Conservation (phyloP, 495 filamentous ascomycete species). For the Viridothelium virens region DNA sequence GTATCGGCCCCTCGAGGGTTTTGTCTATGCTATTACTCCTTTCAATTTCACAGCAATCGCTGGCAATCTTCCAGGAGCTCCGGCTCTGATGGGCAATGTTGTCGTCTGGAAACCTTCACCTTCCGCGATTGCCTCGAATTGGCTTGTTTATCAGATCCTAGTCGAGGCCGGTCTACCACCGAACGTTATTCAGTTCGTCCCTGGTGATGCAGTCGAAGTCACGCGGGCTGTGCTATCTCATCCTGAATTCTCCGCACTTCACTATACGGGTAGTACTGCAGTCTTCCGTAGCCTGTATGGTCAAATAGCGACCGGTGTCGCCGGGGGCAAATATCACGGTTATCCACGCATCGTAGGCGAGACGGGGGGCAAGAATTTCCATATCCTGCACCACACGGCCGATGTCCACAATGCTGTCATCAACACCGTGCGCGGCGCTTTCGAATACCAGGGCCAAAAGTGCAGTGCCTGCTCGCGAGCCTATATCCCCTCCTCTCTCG, state of each 20-base stretch:
- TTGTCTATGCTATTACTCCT: slow-evolving; percentile 40
- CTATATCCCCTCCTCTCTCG: slow-evolving; percentile 35
- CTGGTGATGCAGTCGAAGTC: slow-evolving; percentile 38
- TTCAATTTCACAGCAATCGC: slow-evolving; percentile 43
- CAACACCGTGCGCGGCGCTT: slow-evolving; percentile 38
- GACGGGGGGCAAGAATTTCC: slow-evolving; percentile 42
- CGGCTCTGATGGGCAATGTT: slow-evolving; percentile 40
- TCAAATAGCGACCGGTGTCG: slow-evolving; percentile 33
- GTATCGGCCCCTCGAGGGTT: slow-evolving; percentile 39
- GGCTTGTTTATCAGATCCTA: slow-evolving; percentile 36
- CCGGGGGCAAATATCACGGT: slow-evolving; percentile 33
- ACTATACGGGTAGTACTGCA: slow-evolving; percentile 38
- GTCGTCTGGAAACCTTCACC: slow-evolving; percentile 40
- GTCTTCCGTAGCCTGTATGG: slow-evolving; percentile 37
- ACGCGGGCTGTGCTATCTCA: slow-evolving; percentile 35
- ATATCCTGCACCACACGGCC: slow-evolving; percentile 35
- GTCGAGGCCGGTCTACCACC: slow-evolving; percentile 38
- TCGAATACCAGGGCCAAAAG: slow-evolving; percentile 42
- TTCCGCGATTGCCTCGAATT: slow-evolving; percentile 36
- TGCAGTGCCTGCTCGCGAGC: slow-evolving; percentile 35
- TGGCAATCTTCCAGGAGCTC: slow-evolving; percentile 36
- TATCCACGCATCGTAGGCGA: slow-evolving; percentile 41
- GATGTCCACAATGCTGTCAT: slow-evolving; percentile 37
- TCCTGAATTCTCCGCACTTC: slow-evolving; percentile 35
- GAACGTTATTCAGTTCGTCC: slow-evolving; percentile 40